A percentile compares a stretch with the other conserved stretches of the same genome.
These are phyloP conservation scores for Magnusiomyces fungicola DNA, from an alignment of 1,139 yeast species.

Conservation along the genomic window DNA sequence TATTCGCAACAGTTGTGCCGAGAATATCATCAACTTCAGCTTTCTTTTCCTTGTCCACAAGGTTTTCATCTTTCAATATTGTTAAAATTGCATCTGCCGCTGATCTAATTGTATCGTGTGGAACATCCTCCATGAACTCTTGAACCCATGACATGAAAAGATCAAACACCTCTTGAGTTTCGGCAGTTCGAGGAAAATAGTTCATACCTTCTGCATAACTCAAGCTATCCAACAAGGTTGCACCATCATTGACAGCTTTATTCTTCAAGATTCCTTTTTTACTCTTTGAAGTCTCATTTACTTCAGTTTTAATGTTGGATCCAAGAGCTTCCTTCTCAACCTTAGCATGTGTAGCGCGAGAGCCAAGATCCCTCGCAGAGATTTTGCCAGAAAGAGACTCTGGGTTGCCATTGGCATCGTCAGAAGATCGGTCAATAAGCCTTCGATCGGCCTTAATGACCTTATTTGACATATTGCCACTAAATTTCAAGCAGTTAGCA, in stretches of 20 bases:
- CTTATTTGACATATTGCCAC: conserved; percentile 54
- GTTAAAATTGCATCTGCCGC: conserved; percentile 63
- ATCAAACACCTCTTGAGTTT: conserved; percentile 41
- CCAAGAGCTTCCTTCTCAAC: conserved; percentile 16
- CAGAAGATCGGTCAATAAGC: conserved; percentile 37
- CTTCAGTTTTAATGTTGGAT: conserved; percentile 5
- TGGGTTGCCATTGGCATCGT: conserved; percentile 54
- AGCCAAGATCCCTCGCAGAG: conserved; percentile 63
- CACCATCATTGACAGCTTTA: conserved; percentile 2
- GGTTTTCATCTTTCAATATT: conserved; percentile 44
- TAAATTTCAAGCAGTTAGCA: conserved; percentile 11
- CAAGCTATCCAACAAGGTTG: background rate
- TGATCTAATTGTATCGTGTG: conserved; percentile 47
- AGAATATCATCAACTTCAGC: conserved; percentile 42
- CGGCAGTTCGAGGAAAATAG: conserved; percentile 47
- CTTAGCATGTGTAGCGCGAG: conserved; percentile 34
- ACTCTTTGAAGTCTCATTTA: conserved; percentile 11
- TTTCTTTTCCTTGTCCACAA: conserved; percentile 38
- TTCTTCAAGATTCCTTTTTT: conserved; percentile 15
- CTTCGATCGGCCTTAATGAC: conserved; percentile 56
- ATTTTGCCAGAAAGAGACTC: conserved; percentile 63
- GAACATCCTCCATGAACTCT: conserved; percentile 46
- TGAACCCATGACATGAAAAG: conserved; percentile 45
- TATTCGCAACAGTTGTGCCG: conserved; percentile 38
- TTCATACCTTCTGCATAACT: conserved; percentile 33